These are phyloP conservation scores for Jimgerdemannia lactiflua DNA, from an alignment of 192 early-diverging fungal genomes.

Conservation along the genomic window DNA sequence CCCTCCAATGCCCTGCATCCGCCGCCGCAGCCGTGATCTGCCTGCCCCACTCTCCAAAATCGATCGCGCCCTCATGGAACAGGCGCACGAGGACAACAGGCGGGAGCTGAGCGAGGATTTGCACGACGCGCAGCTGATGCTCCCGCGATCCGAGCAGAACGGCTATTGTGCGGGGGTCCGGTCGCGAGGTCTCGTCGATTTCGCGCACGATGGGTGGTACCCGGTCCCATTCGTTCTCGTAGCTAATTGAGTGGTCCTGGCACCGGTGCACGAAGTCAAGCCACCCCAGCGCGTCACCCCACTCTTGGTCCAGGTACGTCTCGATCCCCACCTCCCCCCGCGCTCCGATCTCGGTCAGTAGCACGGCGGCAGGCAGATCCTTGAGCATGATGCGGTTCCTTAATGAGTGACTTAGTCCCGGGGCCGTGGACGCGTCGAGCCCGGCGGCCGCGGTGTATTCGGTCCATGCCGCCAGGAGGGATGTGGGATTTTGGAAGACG, in stretches of 20 bases:
- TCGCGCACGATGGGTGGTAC: background rate
- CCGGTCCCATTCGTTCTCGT: background rate
- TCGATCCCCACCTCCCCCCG: background rate
- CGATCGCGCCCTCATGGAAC: background rate
- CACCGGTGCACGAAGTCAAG: background rate
- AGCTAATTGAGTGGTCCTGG: no score
- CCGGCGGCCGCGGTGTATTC: background rate
- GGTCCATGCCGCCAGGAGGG: background rate
- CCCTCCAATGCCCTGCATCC: background rate
- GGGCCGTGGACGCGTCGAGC: background rate
- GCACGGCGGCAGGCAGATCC: background rate
- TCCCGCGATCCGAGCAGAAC: background rate
- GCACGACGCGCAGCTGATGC: background rate
- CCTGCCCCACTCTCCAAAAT: background rate
- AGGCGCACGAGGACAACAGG: background rate
- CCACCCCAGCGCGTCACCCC: background rate
- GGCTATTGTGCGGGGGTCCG: background rate
- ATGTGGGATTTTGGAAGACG: background rate
- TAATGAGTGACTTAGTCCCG: background rate
- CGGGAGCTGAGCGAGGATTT: background rate
- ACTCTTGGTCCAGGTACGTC: background rate
- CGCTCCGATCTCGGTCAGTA: background rate
- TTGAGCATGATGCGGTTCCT: background rate
- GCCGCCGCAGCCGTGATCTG: background rate
- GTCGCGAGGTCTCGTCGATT: background rate